Evolutionary conservation across 1,139 yeast species (phyloP), one percentile per base, ranked within the genome.

Genomic region (Nematodospora anomalae): DNA sequence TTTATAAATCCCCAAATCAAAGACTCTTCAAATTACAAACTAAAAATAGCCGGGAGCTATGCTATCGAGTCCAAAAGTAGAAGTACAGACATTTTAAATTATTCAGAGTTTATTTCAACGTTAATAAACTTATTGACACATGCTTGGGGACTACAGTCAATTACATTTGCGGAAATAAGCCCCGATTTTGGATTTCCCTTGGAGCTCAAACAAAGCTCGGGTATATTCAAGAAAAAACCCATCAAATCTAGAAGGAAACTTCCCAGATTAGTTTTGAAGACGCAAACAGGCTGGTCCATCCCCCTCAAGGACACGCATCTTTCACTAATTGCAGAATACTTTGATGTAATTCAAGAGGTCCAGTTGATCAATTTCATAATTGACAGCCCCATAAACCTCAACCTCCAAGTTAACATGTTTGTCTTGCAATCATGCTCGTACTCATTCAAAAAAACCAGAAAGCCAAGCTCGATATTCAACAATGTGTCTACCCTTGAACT

Each of bases 151-250:
- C 44, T 70, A 20, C 55, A 59, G 36, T 41, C 40, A 3, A 28
- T 67, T 2, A 42, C 42, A 4, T 45, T 79, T 12, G 57, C 60
- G 13, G 74, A 76, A 37, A 67, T 79, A 1, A 70, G 79, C 4
- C 80, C 80, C 2, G 69, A 66, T 16, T 79, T 79, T 49, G 64
- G 60, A 28, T 74, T 79, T 36, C 74, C 75, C 3, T 49, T 52
- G 7, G 56, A 51, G 30, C 39, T 43, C 25, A 39, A 29, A 28
- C 30, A 35, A 15, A 29, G 33, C 3, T 15, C 20, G 15, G 27
- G 33, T 16, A 38, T 33, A 21, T 42, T 18, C 38, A 43, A 37
- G 31, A 42, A 49, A 12, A 51, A 49, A 36, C 45, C 45, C 23
- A 40, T 45, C 4, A 43, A 46, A 26, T 55, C 55, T 4, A 48